Evolutionary conservation across 2,329 filamentous ascomycete species (phyloP).

Genomic region (Dothideomycetes sp.): DNA sequence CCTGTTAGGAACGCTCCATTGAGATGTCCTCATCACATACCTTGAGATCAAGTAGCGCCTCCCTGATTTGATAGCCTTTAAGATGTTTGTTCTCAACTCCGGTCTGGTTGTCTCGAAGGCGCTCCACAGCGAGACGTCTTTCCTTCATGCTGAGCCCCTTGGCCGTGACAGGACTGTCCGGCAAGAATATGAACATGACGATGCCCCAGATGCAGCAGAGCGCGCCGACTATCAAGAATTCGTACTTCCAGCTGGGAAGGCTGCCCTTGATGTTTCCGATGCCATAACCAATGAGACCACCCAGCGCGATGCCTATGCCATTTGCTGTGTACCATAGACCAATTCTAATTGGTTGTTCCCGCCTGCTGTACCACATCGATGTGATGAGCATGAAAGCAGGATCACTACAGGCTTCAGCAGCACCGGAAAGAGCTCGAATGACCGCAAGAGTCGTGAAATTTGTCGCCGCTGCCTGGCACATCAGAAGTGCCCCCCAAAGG

Average conservation of each 20-base stretch:
- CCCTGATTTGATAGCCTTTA: constrained; percentile 42
- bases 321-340: constrained; percentile 48
- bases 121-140: constrained; percentile 40
- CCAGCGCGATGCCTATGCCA: constrained; percentile 45
- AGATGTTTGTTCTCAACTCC: constrained; percentile 46
- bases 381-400: constrained; percentile 53
- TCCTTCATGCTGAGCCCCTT: constrained; percentile 39
- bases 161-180: constrained; percentile 46
- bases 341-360: constrained; percentile 43
- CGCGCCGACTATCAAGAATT: constrained; percentile 48
- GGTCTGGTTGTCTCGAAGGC: constrained; percentile 45
- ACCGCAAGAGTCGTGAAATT: constrained; percentile 43
- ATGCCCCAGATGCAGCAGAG: constrained; percentile 48
- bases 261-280: constrained; percentile 47
- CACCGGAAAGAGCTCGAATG: constrained; percentile 43
- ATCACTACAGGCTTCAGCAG: constrained; percentile 44
- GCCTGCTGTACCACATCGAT: constrained; percentile 46
- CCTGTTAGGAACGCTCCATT: too few species aligned
- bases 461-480: constrained; percentile 13
- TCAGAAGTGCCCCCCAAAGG: constrained; percentile 35
- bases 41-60: constrained; percentile 46
- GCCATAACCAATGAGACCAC: constrained; percentile 40
- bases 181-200: constrained; percentile 45
- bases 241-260: constrained; percentile 52
- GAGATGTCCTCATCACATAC: too few species aligned